Evolutionary conservation across 257 asterid genomes (phyloP).

Genomic region (Fraxinus anomala): DNA sequence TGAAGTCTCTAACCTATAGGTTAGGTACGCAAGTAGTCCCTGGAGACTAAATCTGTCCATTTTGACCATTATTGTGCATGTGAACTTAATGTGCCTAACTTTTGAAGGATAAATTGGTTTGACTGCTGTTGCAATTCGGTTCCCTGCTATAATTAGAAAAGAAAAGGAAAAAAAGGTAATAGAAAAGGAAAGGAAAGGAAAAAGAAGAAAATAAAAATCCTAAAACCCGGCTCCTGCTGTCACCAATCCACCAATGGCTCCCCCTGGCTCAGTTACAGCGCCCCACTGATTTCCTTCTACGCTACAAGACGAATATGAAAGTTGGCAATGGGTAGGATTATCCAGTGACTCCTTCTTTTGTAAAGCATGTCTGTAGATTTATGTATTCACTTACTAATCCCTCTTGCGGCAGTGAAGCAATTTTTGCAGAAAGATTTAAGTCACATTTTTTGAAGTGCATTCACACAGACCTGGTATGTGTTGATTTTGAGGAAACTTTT

Average conservation of each 20-base stretch:
- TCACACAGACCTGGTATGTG: conserved; percentile 44
- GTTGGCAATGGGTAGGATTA: conserved; percentile 32
- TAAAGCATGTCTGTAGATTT: conserved; percentile 21
- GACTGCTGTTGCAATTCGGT: not conserved
- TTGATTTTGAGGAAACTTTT: conserved; percentile 4
- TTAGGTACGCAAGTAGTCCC: not conserved
- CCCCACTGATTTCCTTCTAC: not conserved
- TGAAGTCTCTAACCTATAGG: not conserved
- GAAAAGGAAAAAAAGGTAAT: not conserved
- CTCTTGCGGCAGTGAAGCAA: conserved; percentile 7
- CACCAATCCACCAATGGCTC: not conserved
- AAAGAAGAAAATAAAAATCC: no score
- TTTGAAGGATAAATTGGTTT: not conserved
- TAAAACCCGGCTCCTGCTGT: no score
- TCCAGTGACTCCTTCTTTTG: conserved; percentile 12
- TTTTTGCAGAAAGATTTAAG: not conserved
- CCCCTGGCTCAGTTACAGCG: not conserved
- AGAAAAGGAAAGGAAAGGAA: not conserved
- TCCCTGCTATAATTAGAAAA: not conserved
- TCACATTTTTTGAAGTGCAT: conserved; percentile 23
- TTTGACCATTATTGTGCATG: not conserved
- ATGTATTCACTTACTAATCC: not conserved
- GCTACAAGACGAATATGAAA: conserved; percentile 26
- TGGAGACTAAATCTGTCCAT: not conserved
- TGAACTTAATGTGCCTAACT: not conserved